A percentile compares a stretch with the other conserved stretches of the same genome.
phyloP scores from a whole-genome alignment of 1,139 yeast species.

The Suhomyces choctaworum region DNA sequence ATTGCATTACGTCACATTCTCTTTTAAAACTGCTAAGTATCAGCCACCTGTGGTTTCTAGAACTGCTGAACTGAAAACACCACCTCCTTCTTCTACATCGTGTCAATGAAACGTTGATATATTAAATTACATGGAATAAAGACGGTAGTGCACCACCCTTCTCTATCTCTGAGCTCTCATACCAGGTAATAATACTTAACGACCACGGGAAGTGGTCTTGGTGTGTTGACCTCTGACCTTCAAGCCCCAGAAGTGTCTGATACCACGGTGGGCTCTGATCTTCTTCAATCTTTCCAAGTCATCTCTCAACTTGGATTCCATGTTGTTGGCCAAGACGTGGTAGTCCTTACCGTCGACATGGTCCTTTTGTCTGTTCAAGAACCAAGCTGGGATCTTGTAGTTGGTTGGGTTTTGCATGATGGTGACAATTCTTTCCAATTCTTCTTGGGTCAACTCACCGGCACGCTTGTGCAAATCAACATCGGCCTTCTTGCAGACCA shows the following conservation, averaged over 20 bases:
- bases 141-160: slow-evolving; percentile 1
- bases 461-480: slow-evolving; percentile 98
- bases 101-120: slow-evolving; percentile 12
- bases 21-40: too few relatives aligned
- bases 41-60: too few relatives aligned
- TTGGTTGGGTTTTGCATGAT: slow-evolving; percentile 99
- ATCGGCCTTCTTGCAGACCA: slow-evolving; percentile 99
- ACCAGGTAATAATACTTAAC: slow-evolving; percentile 36
- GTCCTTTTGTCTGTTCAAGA: slow-evolving; percentile 99
- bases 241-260: slow-evolving; percentile 99
- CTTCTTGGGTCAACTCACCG: slow-evolving; percentile 99
- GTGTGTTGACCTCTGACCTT: slow-evolving; percentile 99
- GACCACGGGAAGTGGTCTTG: slow-evolving; percentile 98
- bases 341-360: slow-evolving; percentile 98
- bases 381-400: slow-evolving; percentile 99
- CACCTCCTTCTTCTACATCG: neutral
- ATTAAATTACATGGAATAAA: slow-evolving; percentile 13
- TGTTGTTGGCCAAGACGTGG: slow-evolving; percentile 98
- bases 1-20: too few relatives aligned
- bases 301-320: slow-evolving; percentile 99
- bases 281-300: slow-evolving; percentile 99
- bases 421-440: slow-evolving; percentile 99
- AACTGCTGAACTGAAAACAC: too few relatives aligned
- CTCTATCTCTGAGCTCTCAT: slow-evolving; percentile 2
- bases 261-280: slow-evolving; percentile 99